Conservation (phyloP, 176 grass and related monocot genomes). For the Oryza glumipatula region DNA sequence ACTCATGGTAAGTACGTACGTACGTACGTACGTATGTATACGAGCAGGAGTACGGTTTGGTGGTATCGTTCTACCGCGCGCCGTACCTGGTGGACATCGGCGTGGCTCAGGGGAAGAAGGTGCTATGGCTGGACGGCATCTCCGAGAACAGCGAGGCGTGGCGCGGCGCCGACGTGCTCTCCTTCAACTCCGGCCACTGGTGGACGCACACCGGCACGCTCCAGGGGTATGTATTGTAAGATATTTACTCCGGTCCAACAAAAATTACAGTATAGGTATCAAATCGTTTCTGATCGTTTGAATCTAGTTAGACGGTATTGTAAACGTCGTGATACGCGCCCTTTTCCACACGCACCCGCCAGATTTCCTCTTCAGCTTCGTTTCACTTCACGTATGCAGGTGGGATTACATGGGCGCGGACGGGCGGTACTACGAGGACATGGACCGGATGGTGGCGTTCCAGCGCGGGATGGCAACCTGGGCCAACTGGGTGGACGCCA, state of each 20-base stretch:
- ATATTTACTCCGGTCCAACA: too few species aligned
- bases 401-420: conserved; percentile 90
- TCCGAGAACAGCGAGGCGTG: conserved; percentile 69
- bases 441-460: conserved; percentile 82
- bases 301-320: too few species aligned
- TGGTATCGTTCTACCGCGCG: conserved; percentile 77
- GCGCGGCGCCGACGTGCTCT: conserved; percentile 81
- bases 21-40: neutral
- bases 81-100: conserved; percentile 94
- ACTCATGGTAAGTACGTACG: neutral
- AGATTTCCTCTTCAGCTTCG: neutral
- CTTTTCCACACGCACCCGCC: too few species aligned
- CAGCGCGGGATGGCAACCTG: conserved; percentile 80
- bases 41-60: conserved; percentile 65
- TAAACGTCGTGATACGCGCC: too few species aligned
- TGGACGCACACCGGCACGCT: conserved; percentile 90
- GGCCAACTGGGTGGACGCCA: conserved; percentile 80
- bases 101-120: conserved; percentile 65
- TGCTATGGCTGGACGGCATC: conserved; percentile 75
- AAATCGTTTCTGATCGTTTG: too few species aligned
- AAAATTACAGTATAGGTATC: too few species aligned
- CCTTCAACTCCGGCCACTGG: conserved; percentile 97
- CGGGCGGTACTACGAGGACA: conserved; percentile 72
- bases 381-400: conserved; percentile 15
- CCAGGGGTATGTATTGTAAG: conserved; percentile 46